phyloP scores from a whole-genome alignment of 805 yeast genomes.

The Pichia heedii region DNA sequence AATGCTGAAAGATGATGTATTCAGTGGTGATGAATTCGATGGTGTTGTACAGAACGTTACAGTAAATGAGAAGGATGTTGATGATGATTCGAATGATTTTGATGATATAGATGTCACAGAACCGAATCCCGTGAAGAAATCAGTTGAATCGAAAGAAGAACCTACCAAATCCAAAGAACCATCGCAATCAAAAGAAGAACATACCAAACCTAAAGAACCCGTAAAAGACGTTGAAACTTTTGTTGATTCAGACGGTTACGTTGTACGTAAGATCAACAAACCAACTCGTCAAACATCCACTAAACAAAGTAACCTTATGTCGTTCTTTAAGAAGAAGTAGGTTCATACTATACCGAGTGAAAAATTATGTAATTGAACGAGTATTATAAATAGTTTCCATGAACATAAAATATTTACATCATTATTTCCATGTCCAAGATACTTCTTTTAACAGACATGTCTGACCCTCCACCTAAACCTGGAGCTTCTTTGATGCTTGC shows the following conservation, averaged over 20 bases:
- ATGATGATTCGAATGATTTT: constrained; percentile 1
- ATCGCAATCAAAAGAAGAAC: no score
- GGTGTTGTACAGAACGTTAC: constrained; percentile 16
- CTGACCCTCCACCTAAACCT: constrained; percentile 21
- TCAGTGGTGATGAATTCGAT: constrained; percentile 7
- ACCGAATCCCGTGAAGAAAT: constrained; percentile 2
- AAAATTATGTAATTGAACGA: neutral
- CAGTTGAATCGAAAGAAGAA: neutral
- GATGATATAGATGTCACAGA: constrained; percentile 10
- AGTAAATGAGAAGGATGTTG: constrained; percentile 14
- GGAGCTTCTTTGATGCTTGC: constrained; percentile 58
- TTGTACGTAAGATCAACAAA: constrained; percentile 12
- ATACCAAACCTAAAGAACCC: neutral
- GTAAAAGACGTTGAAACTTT: constrained; percentile 14
- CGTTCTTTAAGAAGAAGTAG: constrained; percentile 24
- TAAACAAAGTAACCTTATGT: constrained; percentile 24
- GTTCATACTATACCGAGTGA: no score
- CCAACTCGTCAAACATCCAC: neutral
- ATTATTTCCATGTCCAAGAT: no score
- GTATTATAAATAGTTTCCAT: no score
- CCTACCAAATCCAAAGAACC: neutral
- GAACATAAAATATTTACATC: no score
- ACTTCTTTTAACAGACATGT: no score
- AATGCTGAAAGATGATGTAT: constrained; percentile 18
- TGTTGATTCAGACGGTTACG: constrained; percentile 25